Base-by-base conservation (phyloP, 805 yeast genomes). In the Saccharomycopsis sp. region DNA sequence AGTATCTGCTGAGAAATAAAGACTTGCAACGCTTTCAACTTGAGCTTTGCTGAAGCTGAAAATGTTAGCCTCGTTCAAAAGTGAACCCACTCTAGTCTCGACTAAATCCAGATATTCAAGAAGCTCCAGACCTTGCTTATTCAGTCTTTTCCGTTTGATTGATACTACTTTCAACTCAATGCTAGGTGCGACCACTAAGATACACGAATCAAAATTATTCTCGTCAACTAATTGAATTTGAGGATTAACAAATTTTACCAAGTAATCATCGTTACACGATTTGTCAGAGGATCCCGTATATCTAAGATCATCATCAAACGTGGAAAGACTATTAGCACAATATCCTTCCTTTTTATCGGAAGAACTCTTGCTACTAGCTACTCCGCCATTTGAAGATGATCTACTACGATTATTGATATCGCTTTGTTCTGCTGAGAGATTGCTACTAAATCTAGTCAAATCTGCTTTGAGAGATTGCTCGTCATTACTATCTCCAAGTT, bases 191-290 rank as follows among this genome's bases (percentile, higher is more conserved):
- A 87, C 79, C n/a, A 92, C 75, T 38, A 91, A 69, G 12, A 90
- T 76, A 55, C 88, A 81, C 1, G 87, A 74, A 50, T 81, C 83
- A 1, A 75, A 78, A 24, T 78, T 77, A 56, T 76, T 75, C 34
- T 76, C 77, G 15, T 81, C 75, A 53, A 81, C 77, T 24, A 87
- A 65, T 68, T 92, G 97, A 53, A 91, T 81, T 69, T 93, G 97
- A 0, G 97, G 97, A 25, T 89, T 81, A 3, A 86, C 74, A 50
- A 93, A 75, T 60, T 84, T 84, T 34, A 92, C 76, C 62, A 84
- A 73, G 67, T 83, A 87, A 50, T 87, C 81, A 56, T 84, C 82
- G 49, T 70, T 75, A 2, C 76, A 67, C 59, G 65, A 70, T 76
- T 58, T 72, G 65, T 68, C 60, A 50, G 72, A 68, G 0, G 72